Percentiles rank a stretch among this genome's conserved stretches.
phyloP scores from a whole-genome alignment of 2,329 filamentous ascomycete genomes.

The Botrytis tulipae region DNA sequence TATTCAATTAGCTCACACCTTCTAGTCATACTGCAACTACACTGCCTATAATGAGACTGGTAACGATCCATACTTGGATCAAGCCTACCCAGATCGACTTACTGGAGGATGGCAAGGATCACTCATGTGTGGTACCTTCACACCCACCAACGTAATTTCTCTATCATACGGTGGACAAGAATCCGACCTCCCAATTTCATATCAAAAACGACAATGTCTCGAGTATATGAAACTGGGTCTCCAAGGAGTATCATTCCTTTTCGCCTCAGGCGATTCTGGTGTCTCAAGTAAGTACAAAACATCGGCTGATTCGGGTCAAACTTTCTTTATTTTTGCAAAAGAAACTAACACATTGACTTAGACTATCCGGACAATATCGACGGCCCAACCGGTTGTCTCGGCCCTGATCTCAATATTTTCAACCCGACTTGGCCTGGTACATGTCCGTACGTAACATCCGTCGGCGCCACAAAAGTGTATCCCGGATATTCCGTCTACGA shows the following conservation, averaged over 20 bases:
- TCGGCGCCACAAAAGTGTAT: constrained; percentile 39
- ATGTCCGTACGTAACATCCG: constrained; percentile 45
- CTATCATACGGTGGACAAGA: constrained; percentile 56
- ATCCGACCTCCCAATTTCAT: constrained; percentile 50
- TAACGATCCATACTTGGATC: constrained; percentile 33
- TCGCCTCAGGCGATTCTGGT: constrained; percentile 49
- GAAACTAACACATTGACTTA: constrained; percentile 12
- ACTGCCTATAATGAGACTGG: constrained; percentile 42
- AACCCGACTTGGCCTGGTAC: constrained; percentile 44
- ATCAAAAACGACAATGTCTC: constrained; percentile 51
- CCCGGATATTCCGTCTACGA: constrained; percentile 41
- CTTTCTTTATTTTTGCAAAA: neutral
- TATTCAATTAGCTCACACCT: constrained; percentile 27
- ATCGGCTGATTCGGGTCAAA: neutral
- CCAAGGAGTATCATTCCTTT: constrained; percentile 47
- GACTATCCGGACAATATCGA: constrained; percentile 25
- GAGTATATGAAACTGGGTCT: constrained; percentile 53
- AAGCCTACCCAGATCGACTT: constrained; percentile 34
- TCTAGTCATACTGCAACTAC: constrained; percentile 44
- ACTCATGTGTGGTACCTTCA: constrained; percentile 40
- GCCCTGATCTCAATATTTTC: constrained; percentile 51
- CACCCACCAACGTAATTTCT: constrained; percentile 53
- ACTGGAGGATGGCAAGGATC: constrained; percentile 21
- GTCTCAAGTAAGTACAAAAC: constrained; percentile 39
- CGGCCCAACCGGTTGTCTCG: constrained; percentile 39